Base-by-base conservation (phyloP, 371 early-diverging fungal genomes). In the Mucor mucedo region DNA sequence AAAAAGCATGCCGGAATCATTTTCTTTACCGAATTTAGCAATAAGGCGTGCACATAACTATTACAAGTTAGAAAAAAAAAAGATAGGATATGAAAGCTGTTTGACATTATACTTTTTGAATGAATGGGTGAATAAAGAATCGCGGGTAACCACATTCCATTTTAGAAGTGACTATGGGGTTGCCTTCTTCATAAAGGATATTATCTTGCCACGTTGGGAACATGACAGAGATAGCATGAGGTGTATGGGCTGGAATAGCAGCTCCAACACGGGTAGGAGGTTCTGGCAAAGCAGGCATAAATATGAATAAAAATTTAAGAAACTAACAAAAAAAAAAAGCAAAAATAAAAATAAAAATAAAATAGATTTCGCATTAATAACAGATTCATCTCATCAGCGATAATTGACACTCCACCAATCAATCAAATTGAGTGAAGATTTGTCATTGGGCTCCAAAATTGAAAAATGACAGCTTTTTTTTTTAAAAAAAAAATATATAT, bases 101-200 rank as follows among this genome's bases (percentile, higher is more conserved):
- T 42, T 42, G 38, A 21, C 32, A 70, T 72, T 79, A 21, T 21
- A 92, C 88, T 84, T 90, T 79, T 68, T 90, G 86, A 64, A 92
- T 87, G 38, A 76, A 66, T 10, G 84, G 85, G 69, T 82, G 82
- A 70, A 92, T 89, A 66, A 96, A 94, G 82, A 98, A 97, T 32
- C 98, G 91, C 21, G 98, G 98, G 73, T 98, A 98, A 2, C 97
- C 98, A 39, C 86, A 81, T 48, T 84, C 78, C 91, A 95, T 91
- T 58, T 79, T 82, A n/a, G 77, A 69, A 52, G 84, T 79, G n/a
- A 95, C 92, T 9, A 84, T 76, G 3, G 88, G 84, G 47, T 86
- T 84, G 11, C 89, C 95, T 78, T 94, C 94, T 72, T 98, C 98
- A 64, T 98, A 98, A 54, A 86, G 88, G 50, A 98, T 83, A 69